Evolutionary conservation across 2,329 filamentous ascomycete species (phyloP), one percentile per base, ranked within the genome.

Genomic region (Pyrenophora seminiperda): DNA sequence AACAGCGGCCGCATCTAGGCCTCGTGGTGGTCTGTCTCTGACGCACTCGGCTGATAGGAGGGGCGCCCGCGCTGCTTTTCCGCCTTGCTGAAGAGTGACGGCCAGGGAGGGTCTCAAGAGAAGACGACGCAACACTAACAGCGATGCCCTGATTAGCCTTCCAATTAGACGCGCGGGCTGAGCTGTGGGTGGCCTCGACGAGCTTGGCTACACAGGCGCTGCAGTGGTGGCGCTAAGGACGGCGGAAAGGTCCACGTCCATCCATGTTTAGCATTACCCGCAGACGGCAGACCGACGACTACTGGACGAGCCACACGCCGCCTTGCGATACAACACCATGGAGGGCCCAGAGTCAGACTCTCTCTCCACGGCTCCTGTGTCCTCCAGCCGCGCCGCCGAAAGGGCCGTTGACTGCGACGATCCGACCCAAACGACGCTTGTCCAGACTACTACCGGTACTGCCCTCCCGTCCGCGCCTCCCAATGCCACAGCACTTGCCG

Each of bases 321-420:
- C 60, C 54, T 58, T 50, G 61, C 62, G 53, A 51, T 58, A 61
- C 61, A 67, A 62, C 66, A 70, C 56, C 62, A 69, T 70, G 68
- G 66, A 64, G 49, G 66, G 41, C 58, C 59, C 60, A 54, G 56
- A 58, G 58, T 56, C 61, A 51, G 62, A 63, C 47, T 51, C 56
- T 38, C 24, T 62, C 47, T 51, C 56, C 39, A 31, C 55, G 62
- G 42, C 39, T 49, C 55, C 52, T 50, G 56, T 54, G 50, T 58
- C 65, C 47, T 58, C 56, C 48, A 50, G 46, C 41, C 44, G 56
- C 34, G 46, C 55, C 15, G 37, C 57, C 36, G 54, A 48, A 56
- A 52, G 40, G 54, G 46, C 54, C 45, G 56, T 59, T 41, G 53
- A 56, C 49, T 19, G 50, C 34, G 41, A 50, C 41, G 52, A 51